Conservation (phyloP, 2,329 filamentous ascomycete species). For the Diplocarpon rosae region DNA sequence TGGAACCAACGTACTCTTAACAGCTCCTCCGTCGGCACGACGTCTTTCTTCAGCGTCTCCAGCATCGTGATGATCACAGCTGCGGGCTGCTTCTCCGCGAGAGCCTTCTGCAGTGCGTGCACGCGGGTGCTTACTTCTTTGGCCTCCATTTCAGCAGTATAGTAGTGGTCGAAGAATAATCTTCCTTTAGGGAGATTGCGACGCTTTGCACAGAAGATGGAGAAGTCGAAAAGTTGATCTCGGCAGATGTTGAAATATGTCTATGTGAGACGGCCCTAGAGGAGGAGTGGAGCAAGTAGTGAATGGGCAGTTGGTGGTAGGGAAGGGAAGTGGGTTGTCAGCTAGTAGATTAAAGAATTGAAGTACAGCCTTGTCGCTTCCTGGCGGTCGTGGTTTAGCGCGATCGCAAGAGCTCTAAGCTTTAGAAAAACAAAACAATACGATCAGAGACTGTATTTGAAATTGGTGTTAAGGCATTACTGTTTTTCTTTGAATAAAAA, state of each 20-base stretch:
- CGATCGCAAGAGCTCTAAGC: no score
- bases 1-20: slow-evolving; percentile 50
- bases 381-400: neutral
- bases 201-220: neutral
- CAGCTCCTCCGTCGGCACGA: slow-evolving; percentile 78
- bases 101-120: slow-evolving; percentile 63
- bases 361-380: slow-evolving; percentile 1
- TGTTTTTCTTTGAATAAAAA: no score
- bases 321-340: neutral
- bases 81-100: slow-evolving; percentile 62
- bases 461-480: no score
- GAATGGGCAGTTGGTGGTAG: no score
- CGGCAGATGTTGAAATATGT: neutral
- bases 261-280: no score
- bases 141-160: slow-evolving; percentile 19
- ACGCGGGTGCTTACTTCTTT: slow-evolving; percentile 23
- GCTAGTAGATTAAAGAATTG: no score
- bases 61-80: slow-evolving; percentile 64
- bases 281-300: no score
- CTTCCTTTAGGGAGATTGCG: neutral
- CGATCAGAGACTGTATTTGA: no score
- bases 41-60: slow-evolving; percentile 66
- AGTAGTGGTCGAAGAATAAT: no score
- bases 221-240: neutral
- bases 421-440: no score